Evolutionary conservation across 2,329 filamentous ascomycete species (phyloP).

Genomic region (Fusarium subtropicale): DNA sequence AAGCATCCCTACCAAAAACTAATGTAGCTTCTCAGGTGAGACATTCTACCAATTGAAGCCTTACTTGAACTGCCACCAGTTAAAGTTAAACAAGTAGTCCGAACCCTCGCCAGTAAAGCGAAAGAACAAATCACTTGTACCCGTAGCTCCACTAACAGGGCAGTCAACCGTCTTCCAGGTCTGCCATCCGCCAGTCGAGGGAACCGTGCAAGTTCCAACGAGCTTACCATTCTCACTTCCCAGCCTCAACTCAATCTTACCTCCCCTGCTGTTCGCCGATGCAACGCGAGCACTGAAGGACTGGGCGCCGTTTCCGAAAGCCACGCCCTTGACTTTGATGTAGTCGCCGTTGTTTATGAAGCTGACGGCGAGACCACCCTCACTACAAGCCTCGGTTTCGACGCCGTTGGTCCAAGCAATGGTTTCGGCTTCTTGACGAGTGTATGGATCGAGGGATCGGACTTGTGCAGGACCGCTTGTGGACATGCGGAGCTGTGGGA

Average conservation of each 20-base stretch:
- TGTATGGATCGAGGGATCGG: background rate
- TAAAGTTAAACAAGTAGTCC: constrained; percentile 8
- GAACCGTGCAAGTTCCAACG: constrained; percentile 18
- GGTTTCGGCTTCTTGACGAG: constrained; percentile 8
- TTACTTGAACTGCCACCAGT: constrained; percentile 22
- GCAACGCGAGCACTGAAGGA: constrained; percentile 10
- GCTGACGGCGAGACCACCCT: background rate
- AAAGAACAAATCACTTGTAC: constrained; percentile 2
- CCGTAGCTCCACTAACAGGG: constrained; percentile 4
- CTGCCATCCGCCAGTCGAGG: constrained; percentile 8
- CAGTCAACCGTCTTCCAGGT: background rate
- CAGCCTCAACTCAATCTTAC: constrained; percentile 8
- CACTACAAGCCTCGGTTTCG: constrained; percentile 14
- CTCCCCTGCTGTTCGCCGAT: background rate
- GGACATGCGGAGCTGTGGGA: constrained; percentile 1
- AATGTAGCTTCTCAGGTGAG: background rate
- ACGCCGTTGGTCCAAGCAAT: constrained; percentile 16
- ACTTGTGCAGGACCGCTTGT: background rate
- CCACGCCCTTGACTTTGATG: constrained; percentile 17
- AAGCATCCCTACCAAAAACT: background rate
- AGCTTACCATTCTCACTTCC: constrained; percentile 2
- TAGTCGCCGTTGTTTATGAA: constrained; percentile 15
- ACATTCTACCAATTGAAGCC: fast-evolving
- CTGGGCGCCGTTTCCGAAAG: background rate
- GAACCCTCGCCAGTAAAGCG: background rate